Evolutionary conservation across 352 stramenopile genomes (phyloP).

Genomic region (Globisporangium mamillatum): DNA sequence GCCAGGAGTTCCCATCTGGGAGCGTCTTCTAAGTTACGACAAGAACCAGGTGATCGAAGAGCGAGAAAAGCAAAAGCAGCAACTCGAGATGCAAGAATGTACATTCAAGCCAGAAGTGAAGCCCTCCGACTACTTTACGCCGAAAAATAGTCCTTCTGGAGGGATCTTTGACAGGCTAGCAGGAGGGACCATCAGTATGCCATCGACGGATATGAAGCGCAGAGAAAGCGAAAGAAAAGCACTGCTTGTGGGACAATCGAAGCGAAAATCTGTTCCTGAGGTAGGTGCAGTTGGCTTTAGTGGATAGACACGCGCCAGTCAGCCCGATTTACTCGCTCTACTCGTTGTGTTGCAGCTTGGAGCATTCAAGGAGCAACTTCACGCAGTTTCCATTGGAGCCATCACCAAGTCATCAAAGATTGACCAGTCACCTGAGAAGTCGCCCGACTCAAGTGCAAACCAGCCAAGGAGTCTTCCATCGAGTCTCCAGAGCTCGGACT

Average conservation of each 20-base stretch:
- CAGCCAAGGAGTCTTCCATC: conserved; percentile 23
- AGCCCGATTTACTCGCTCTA: not conserved
- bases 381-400: conserved; percentile 32
- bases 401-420: conserved; percentile 51
- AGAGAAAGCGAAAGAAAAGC: conserved; percentile 23
- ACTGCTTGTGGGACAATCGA: conserved; percentile 7
- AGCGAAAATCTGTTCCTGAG: conserved; percentile 32
- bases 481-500: conserved; percentile 4
- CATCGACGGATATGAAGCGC: conserved; percentile 29
- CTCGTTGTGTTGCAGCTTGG: conserved; percentile 11
- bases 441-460: conserved; percentile 17
- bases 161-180: conserved; percentile 47
- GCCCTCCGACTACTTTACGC: conserved; percentile 39
- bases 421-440: conserved; percentile 18
- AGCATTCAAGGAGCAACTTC: conserved; percentile 15
- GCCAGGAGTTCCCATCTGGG: conserved; percentile 57
- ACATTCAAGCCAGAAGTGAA: conserved; percentile 83
- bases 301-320: not conserved
- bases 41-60: conserved; percentile 81
- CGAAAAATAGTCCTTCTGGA: conserved; percentile 34
- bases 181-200: conserved; percentile 25
- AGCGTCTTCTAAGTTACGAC: conserved; percentile 70
- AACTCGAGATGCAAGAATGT: conserved; percentile 70
- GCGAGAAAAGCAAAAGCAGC: conserved; percentile 65
- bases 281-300: conserved; percentile 12